Conservation (phyloP, 371 early-diverging fungal species). For the Syncephalastrum contaminatum region DNA sequence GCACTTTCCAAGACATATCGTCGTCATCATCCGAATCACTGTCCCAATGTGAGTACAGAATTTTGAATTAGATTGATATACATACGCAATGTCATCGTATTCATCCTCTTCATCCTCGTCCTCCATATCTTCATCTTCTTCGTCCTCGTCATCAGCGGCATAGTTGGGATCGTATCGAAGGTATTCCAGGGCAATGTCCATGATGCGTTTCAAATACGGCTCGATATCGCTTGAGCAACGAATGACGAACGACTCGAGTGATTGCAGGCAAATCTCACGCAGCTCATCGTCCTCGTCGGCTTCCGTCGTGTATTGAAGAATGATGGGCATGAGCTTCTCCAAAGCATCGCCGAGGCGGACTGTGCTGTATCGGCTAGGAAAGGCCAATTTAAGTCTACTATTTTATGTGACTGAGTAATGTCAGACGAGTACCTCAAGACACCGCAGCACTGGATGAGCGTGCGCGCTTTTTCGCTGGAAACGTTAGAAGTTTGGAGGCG, state of each 20-base stretch:
- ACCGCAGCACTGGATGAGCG: conserved; percentile 71
- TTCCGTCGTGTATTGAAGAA: conserved; percentile 52
- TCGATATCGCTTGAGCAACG: conserved; percentile 77
- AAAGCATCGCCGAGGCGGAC: conserved; percentile 71
- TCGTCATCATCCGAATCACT: conserved; percentile 76
- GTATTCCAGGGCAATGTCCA: conserved; percentile 63
- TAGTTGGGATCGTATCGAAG: conserved; percentile 91
- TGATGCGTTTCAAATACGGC: conserved; percentile 62
- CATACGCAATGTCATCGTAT: conserved; percentile 65
- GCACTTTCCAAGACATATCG: conserved; percentile 91
- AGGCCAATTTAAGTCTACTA: no score
- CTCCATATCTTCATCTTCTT: conserved; percentile 66
- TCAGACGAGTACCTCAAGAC: conserved; percentile 60
- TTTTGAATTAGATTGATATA: not conserved
- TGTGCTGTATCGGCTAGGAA: conserved; percentile 68
- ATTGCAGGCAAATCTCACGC: conserved; percentile 82
- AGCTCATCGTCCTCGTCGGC: conserved; percentile 82
- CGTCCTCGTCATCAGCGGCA: conserved; percentile 78
- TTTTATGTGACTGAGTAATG: no score
- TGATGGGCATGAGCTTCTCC: conserved; percentile 61
- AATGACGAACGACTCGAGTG: conserved; percentile 80
- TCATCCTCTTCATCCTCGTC: conserved; percentile 77
- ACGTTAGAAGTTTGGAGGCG: conserved; percentile 40
- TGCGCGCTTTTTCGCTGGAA: conserved; percentile 66
- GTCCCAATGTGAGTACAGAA: not conserved